Evolutionary conservation across 116 monocot genomes (phyloP), one percentile per base, ranked within the genome.

Genomic region (Papilionanthe hybrid): DNA sequence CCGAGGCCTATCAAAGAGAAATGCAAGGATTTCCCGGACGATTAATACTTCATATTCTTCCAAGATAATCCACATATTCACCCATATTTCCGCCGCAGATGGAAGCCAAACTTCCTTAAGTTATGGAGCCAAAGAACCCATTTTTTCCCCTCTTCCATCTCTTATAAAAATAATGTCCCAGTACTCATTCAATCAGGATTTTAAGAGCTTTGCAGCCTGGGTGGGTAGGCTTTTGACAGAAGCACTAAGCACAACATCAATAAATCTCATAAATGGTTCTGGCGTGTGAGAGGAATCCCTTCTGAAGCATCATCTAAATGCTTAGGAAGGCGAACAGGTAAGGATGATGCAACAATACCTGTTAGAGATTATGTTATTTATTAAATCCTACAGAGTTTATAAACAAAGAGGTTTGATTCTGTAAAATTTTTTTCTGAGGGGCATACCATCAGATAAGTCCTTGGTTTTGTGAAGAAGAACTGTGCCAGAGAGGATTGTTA

Each of bases 391-490:
- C 13, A 17, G 53, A 69, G 37, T 8, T 12, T 69, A 30, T 30
- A 32, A 69, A 17, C 5, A 37, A 69, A 69, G 1, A 29, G 7
- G 69, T 28, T n/a, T 28, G 32, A 60, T 60, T 60, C 12, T 50
- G 53, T 50, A 63, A 9, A 11, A 22, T 8, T 56, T 56, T 56
- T 15, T 1, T 17, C 3, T 73, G 44, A 27, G 23, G 43, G 50
- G 28, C 28, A 23, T 86, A 94, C 96, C 94, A 58, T 96, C 96
- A 84, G 56, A 80, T 94, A 97, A 91, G 63, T 97, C 97, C 85
- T 97, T 94, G 3, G 94, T 97, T 78, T 87, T 97, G 85, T 94
- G 92, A 77, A 97, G 94, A 58, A 94, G 92, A 88, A 97, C 94
- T 15, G 92, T 96, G 23, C 94, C 92, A 42, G 92, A 89, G 69